Percentiles rank a stretch among this genome's conserved stretches.
These are phyloP conservation scores for Sarocladium brachiariae DNA, from an alignment of 2,329 filamentous ascomycete genomes.

Conservation along the genomic window DNA sequence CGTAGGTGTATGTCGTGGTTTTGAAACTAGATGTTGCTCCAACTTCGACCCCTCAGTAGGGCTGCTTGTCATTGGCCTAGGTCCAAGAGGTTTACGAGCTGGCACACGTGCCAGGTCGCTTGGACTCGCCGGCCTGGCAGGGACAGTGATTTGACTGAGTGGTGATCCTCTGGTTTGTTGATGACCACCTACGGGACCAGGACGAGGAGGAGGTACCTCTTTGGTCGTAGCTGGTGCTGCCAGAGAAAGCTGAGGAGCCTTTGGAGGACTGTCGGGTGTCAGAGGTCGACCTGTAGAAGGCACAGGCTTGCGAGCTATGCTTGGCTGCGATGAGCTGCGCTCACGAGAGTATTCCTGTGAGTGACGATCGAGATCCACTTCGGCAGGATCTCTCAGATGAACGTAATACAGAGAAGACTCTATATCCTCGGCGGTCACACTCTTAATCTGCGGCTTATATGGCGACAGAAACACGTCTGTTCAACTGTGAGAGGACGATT, in stretches of 20 bases:
- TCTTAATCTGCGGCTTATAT: conserved; percentile 80
- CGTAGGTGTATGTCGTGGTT: no score
- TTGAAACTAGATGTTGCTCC: no score
- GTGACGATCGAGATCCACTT: neutral
- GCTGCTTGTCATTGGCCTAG: neutral
- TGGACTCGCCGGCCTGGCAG: neutral
- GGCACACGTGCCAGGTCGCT: neutral
- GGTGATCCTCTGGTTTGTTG: neutral
- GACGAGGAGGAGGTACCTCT: neutral
- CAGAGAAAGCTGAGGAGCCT: conserved; percentile 8
- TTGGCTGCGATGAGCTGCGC: conserved; percentile 33
- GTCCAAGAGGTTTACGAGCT: conserved; percentile 7
- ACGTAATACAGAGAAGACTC: conserved; percentile 85
- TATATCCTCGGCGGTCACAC: conserved; percentile 82
- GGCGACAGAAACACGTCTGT: conserved; percentile 88
- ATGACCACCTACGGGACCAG: neutral
- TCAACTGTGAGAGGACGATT: conserved; percentile 13
- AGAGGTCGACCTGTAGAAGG: conserved; percentile 26
- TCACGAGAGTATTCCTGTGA: conserved; percentile 32
- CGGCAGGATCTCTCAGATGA: conserved; percentile 46
- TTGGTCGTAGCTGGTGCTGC: neutral
- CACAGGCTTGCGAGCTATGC: conserved; percentile 48
- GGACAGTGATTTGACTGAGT: neutral
- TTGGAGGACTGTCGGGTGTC: conserved; percentile 19
- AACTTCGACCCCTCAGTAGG: neutral